Percentiles rank a stretch among this genome's conserved stretches.
phyloP scores from a whole-genome alignment of 2,329 filamentous ascomycete genomes.

The Fusarium continuum region DNA sequence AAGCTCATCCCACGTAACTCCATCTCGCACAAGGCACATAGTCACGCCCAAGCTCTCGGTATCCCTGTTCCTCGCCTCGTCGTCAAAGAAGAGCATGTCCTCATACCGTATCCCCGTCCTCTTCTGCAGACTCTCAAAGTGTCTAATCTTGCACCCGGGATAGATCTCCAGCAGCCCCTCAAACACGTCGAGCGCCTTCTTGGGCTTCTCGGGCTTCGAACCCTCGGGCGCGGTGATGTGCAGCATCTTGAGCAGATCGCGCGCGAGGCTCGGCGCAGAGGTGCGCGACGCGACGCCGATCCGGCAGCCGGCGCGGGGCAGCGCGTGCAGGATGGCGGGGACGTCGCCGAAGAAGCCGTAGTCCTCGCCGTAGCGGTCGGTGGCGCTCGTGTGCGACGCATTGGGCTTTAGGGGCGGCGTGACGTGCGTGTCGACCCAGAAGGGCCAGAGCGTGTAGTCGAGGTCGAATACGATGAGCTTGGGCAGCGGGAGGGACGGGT shows the following conservation, averaged over 20 bases:
- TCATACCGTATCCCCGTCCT: constrained; percentile 75
- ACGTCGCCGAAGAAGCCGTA: constrained; percentile 78
- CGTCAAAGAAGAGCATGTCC: constrained; percentile 96
- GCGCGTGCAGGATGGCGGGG: constrained; percentile 71
- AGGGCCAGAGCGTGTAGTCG: constrained; percentile 98
- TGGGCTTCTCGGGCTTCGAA: constrained; percentile 46
- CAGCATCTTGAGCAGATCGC: constrained; percentile 81
- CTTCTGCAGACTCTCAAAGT: constrained; percentile 79
- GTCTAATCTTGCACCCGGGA: constrained; percentile 83
- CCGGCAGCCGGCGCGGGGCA: constrained; percentile 56
- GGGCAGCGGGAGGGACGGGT: constrained; percentile 73
- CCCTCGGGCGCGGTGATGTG: constrained; percentile 54
- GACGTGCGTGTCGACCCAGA: constrained; percentile 96
- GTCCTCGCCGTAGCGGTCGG: constrained; percentile 69
- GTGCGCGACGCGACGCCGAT: constrained; percentile 86
- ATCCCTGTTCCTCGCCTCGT: constrained; percentile 86
- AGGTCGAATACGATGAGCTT: constrained; percentile 91
- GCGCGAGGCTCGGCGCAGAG: constrained; percentile 78
- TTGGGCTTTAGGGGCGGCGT: constrained; percentile 72
- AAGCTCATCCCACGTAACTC: constrained; percentile 78
- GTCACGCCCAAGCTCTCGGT: constrained; percentile 82
- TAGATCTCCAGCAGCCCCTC: constrained; percentile 72
- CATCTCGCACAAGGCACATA: constrained; percentile 84
- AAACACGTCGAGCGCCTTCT: constrained; percentile 67
- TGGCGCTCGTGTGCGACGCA: constrained; percentile 53